Evolutionary conservation across 1,284 basidiomycete species (phyloP).

Genomic region (Mycosarcoma maydis): DNA sequence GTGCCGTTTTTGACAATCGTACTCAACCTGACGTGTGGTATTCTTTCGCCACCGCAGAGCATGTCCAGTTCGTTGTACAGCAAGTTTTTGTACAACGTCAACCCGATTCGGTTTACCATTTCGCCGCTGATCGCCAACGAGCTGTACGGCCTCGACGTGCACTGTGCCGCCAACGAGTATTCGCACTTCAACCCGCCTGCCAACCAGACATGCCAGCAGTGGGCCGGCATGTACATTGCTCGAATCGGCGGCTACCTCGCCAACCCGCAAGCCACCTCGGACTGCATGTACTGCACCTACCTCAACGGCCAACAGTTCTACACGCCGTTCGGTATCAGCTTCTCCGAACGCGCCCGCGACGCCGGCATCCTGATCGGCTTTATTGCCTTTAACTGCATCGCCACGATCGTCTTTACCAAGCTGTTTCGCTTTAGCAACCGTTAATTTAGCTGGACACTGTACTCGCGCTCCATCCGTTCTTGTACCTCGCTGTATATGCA

Average conservation of each 20-base stretch:
- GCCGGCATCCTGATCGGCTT: slow-evolving; percentile 56
- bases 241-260: slow-evolving; percentile 80
- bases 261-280: slow-evolving; percentile 73
- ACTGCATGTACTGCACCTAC: slow-evolving; percentile 81
- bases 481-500: too few species aligned
- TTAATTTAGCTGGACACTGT: too few species aligned
- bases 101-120: slow-evolving; percentile 54
- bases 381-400: slow-evolving; percentile 48
- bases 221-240: slow-evolving; percentile 66
- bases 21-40: slow-evolving; percentile 69
- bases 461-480: too few species aligned
- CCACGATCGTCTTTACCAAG: slow-evolving; percentile 47
- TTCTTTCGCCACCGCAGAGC: slow-evolving; percentile 74
- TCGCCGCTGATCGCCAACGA: slow-evolving; percentile 77
- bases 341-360: slow-evolving; percentile 60
- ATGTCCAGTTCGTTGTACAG: slow-evolving; percentile 50
- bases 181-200: slow-evolving; percentile 75
- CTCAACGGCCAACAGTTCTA: slow-evolving; percentile 77
- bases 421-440: slow-evolving; percentile 49
- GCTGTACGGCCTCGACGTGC: slow-evolving; percentile 77
- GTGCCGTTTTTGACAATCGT: slow-evolving; percentile 77
- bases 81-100: slow-evolving; percentile 61
- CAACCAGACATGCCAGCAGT: slow-evolving; percentile 78
- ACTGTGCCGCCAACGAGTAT: slow-evolving; percentile 76
- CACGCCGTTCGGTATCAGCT: slow-evolving; percentile 76